Percentiles rank a stretch among this genome's conserved stretches.
Conservation (phyloP, 495 filamentous ascomycete species). For the Penicillium crystallinum region DNA sequence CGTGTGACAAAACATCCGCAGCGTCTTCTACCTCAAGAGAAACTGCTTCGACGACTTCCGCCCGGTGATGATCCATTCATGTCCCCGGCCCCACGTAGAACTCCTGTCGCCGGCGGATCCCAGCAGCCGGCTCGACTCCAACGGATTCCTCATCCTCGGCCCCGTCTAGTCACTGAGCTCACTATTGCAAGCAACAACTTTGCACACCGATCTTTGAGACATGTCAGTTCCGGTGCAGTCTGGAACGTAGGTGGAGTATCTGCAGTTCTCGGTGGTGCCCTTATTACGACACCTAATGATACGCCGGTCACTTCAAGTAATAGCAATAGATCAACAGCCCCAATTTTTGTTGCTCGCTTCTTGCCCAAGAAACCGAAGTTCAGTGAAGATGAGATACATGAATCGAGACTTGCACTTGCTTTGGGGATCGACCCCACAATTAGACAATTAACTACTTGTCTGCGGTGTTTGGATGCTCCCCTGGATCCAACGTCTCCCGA, state of each 20-base stretch:
- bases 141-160: conserved; percentile 28
- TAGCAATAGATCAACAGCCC: conserved; percentile 70
- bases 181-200: conserved; percentile 6
- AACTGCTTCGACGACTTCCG: conserved; percentile 51
- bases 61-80: conserved; percentile 64
- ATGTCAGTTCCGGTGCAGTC: conserved; percentile 63
- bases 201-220: conserved; percentile 16
- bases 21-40: conserved; percentile 57
- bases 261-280: conserved; percentile 38
- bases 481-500: conserved; percentile 27
- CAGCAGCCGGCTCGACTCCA: conserved; percentile 14
- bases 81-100: conserved; percentile 17
- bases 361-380: conserved; percentile 47
- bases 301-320: conserved; percentile 58
- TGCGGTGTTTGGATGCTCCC: conserved; percentile 11
- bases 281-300: conserved; percentile 52
- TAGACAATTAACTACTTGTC: conserved; percentile 49
- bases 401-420: conserved; percentile 73
- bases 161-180: conserved; percentile 31
- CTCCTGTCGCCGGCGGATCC: conserved; percentile 17
- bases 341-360: conserved; percentile 67
- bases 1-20: conserved; percentile 58
- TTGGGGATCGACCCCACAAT: conserved; percentile 70
- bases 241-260: conserved; percentile 75
- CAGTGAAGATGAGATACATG: conserved; percentile 62